Conservation (phyloP, 1,139 yeast genomes). For the Hansenula lynferdii region DNA sequence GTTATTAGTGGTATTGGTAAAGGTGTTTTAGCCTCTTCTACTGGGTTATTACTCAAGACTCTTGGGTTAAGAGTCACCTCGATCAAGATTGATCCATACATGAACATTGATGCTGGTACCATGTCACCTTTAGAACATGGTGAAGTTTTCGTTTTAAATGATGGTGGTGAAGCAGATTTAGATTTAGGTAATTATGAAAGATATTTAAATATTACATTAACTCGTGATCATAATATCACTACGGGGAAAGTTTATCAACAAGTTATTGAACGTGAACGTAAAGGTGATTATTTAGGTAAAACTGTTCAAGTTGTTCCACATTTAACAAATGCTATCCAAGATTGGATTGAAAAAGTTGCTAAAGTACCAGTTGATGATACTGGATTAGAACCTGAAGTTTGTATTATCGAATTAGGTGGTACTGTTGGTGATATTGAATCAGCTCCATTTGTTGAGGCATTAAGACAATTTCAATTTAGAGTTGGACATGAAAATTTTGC, state of each 20-base stretch:
- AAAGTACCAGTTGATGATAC: slow-evolving; percentile 89
- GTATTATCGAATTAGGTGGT: slow-evolving; percentile 97
- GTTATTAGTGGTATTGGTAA: slow-evolving; percentile 99
- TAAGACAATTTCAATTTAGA: slow-evolving; percentile 97
- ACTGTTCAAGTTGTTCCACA: slow-evolving; percentile 99
- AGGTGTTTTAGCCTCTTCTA: slow-evolving; percentile 93
- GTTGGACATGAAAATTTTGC: slow-evolving; percentile 95
- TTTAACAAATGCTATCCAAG: slow-evolving; percentile 94
- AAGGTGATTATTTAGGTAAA: slow-evolving; percentile 96
- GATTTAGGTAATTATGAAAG: slow-evolving; percentile 98
- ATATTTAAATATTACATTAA: slow-evolving; percentile 87
- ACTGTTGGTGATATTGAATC: slow-evolving; percentile 99
- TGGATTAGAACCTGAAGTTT: slow-evolving; percentile 85
- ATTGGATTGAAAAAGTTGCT: slow-evolving; percentile 95
- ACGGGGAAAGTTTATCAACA: slow-evolving; percentile 96
- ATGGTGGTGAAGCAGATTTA: slow-evolving; percentile 98
- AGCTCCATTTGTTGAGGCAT: slow-evolving; percentile 98
- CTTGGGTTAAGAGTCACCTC: slow-evolving; percentile 93
- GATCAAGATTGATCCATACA: slow-evolving; percentile 96
- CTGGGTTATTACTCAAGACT: slow-evolving; percentile 92
- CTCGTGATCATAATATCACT: slow-evolving; percentile 92
- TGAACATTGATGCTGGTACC: slow-evolving; percentile 99
- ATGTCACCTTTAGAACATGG: slow-evolving; percentile 99
- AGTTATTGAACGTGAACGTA: slow-evolving; percentile 92
- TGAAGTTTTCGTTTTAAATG: slow-evolving; percentile 95